phyloP scores from a whole-genome alignment of 2,329 filamentous ascomycete genomes.

The Knufia petricola region DNA sequence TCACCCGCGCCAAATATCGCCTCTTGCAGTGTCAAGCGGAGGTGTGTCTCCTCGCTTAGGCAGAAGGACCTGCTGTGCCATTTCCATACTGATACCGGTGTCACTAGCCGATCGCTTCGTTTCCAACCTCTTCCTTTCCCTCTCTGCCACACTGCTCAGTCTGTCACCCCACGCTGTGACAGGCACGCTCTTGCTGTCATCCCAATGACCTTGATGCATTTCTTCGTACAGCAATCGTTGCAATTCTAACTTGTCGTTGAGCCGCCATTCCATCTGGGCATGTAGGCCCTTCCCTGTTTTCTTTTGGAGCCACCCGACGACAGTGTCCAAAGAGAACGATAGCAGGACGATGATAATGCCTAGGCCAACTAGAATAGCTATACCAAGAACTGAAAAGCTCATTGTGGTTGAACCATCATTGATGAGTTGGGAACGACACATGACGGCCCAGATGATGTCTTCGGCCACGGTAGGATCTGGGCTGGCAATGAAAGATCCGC shows the following conservation, averaged over 20 bases:
- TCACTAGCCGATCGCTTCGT: too few relatives aligned
- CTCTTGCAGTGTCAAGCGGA: too few relatives aligned
- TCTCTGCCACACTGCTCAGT: too few relatives aligned
- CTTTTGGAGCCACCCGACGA: slow-evolving; percentile 14
- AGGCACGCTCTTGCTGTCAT: too few relatives aligned
- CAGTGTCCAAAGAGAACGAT: slow-evolving; percentile 14
- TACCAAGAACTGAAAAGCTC: slow-evolving; percentile 21
- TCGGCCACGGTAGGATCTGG: slow-evolving; percentile 10
- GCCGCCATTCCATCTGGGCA: slow-evolving; percentile 16
- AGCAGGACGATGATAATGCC: slow-evolving; percentile 16
- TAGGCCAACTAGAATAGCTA: slow-evolving; percentile 20
- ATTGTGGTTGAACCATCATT: slow-evolving; percentile 11
- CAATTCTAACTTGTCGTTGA: slow-evolving; percentile 22
- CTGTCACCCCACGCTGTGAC: too few relatives aligned
- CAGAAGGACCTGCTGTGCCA: too few relatives aligned
- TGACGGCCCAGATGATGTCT: slow-evolving; percentile 16
- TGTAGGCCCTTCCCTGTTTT: slow-evolving; percentile 7
- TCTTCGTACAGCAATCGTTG: slow-evolving; percentile 22
- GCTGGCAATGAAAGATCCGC: neutral
- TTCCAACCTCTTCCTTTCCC: too few relatives aligned
- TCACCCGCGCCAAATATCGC: too few relatives aligned
- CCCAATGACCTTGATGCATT: slow-evolving; percentile 14
- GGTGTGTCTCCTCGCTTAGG: too few relatives aligned
- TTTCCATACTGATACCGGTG: too few relatives aligned
- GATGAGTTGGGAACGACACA: slow-evolving; percentile 20